phyloP scores from a whole-genome alignment of 2,329 filamentous ascomycete species.

The Penicillium sp. region DNA sequence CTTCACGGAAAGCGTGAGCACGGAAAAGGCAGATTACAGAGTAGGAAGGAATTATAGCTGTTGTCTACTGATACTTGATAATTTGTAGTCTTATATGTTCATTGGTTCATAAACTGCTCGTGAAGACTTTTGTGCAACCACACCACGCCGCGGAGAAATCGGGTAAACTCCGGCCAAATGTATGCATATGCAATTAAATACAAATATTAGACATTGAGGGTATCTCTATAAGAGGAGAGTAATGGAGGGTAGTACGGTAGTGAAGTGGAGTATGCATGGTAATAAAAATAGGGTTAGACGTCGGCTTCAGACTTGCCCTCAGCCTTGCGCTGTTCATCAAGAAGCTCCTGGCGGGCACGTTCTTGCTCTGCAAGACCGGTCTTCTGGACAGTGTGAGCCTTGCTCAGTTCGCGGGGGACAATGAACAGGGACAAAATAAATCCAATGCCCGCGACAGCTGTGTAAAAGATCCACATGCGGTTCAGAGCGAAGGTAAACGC shows the following conservation, averaged over 20 bases:
- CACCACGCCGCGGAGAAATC: not conserved
- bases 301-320: constrained; percentile 65
- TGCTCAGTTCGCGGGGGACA: constrained; percentile 42
- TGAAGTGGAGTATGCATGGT: too few relatives aligned
- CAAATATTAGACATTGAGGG: constrained; percentile 7
- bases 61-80: too few relatives aligned
- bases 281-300: constrained; percentile 10
- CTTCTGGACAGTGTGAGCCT: constrained; percentile 48
- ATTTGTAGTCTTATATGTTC: not conserved
- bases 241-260: not conserved
- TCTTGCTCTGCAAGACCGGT: constrained; percentile 52
- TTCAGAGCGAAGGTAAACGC: constrained; percentile 50
- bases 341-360: constrained; percentile 43
- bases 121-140: not conserved
- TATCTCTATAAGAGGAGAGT: not conserved
- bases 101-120: not conserved
- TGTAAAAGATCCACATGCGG: constrained; percentile 58
- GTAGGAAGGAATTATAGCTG: too few relatives aligned
- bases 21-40: too few relatives aligned
- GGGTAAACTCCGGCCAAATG: not conserved
- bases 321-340: constrained; percentile 58
- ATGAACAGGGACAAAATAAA: constrained; percentile 47
- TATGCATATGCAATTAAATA: constrained; percentile 6
- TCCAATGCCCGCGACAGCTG: constrained; percentile 39
- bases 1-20: too few relatives aligned